These are phyloP conservation scores for Kwoniella mangroviensis DNA, from an alignment of 768 basidiomycete genomes.

Conservation along the genomic window DNA sequence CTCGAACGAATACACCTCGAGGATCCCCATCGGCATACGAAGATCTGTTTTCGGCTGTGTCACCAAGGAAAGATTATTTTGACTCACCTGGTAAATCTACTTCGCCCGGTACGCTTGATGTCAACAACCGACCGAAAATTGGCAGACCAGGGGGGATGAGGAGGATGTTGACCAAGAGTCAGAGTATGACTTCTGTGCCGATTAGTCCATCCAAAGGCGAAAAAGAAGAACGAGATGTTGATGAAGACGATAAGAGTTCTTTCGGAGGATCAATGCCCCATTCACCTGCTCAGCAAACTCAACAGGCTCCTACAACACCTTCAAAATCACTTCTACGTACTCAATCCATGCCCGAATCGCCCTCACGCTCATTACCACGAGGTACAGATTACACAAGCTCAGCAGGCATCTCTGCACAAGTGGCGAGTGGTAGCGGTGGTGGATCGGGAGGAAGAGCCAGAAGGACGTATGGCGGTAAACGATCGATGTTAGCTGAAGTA, in stretches of 20 bases:
- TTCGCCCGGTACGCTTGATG: neutral
- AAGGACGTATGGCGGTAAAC: conserved; percentile 38
- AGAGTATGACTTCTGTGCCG: conserved; percentile 33
- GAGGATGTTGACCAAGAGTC: conserved; percentile 47
- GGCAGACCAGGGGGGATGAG: conserved; percentile 27
- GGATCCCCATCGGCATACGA: conserved; percentile 35
- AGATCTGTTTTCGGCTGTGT: conserved; percentile 34
- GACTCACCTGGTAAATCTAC: conserved; percentile 7
- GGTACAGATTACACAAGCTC: neutral
- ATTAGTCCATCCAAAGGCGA: conserved; percentile 8
- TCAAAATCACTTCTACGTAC: conserved; percentile 16
- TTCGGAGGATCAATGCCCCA: conserved; percentile 8
- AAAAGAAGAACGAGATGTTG: neutral
- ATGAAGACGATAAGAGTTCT: conserved; percentile 2
- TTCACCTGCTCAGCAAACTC: conserved; percentile 2
- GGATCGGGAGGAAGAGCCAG: conserved; percentile 35
- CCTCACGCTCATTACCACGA: conserved; percentile 13
- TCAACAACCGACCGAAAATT: neutral
- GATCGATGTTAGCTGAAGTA: conserved; percentile 32
- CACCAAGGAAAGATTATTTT: conserved; percentile 23
- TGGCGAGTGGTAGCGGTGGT: neutral
- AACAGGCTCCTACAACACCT: conserved; percentile 19
- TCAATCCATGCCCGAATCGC: conserved; percentile 27
- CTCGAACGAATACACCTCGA: conserved; percentile 22
- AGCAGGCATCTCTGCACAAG: neutral